Evolutionary conservation across 306 rosid genomes (phyloP).

Genomic region (Lathyrus sativus): DNA sequence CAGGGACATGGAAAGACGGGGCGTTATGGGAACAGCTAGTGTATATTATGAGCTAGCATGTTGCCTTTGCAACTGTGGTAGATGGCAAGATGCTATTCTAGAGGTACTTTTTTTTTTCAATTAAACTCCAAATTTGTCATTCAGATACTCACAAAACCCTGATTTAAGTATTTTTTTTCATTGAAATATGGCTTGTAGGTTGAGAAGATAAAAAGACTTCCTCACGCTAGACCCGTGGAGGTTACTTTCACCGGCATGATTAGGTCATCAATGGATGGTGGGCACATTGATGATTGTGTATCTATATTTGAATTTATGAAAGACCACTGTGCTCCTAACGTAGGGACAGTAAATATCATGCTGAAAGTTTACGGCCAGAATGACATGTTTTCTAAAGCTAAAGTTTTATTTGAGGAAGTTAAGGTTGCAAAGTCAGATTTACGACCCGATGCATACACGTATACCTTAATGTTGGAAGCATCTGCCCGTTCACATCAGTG

Average conservation of each 20-base stretch:
- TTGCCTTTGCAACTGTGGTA: conserved; percentile 85
- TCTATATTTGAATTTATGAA: conserved; percentile 70
- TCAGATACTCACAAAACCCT: neutral
- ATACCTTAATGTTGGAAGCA: conserved; percentile 71
- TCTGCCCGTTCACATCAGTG: conserved; percentile 82
- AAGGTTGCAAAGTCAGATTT: conserved; percentile 51
- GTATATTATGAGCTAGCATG: conserved; percentile 87
- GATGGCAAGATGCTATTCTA: conserved; percentile 82
- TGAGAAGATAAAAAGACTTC: conserved; percentile 66
- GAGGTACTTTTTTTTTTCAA: conserved; percentile 54
- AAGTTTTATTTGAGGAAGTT: conserved; percentile 76
- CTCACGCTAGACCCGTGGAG: conserved; percentile 74
- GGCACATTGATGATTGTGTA: conserved; percentile 68
- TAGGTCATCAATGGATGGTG: conserved; percentile 69
- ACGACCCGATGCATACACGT: conserved; percentile 70
- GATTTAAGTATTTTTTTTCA: conserved; percentile 22
- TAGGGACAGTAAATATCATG: conserved; percentile 82
- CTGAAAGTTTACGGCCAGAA: conserved; percentile 76
- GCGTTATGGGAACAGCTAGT: conserved; percentile 71
- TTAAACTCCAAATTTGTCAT: conserved; percentile 1
- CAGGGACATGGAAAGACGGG: conserved; percentile 85
- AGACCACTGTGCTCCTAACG: conserved; percentile 64
- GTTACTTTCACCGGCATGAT: conserved; percentile 94
- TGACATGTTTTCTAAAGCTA: conserved; percentile 81
- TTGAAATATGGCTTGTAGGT: conserved; percentile 57